Evolutionary conservation across 805 yeast genomes (phyloP).

Genomic region (Candida krabiensis): DNA sequence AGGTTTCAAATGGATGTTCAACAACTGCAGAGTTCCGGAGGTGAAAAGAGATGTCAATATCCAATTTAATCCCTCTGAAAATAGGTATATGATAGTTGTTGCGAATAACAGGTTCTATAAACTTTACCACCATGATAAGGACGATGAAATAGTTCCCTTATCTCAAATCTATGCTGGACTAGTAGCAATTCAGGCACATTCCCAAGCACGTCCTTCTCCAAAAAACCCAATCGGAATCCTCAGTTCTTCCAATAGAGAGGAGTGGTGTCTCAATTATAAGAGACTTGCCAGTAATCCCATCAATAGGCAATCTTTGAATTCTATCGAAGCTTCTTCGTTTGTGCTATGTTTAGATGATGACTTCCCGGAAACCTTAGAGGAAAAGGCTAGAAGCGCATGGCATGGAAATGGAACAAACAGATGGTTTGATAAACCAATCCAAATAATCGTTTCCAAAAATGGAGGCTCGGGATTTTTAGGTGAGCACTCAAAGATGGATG

Average conservation of each 20-base stretch:
- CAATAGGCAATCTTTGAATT: constrained; percentile 59
- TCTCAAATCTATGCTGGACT: constrained; percentile 59
- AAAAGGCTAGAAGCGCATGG: constrained; percentile 85
- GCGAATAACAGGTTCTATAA: constrained; percentile 81
- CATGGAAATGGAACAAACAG: constrained; percentile 94
- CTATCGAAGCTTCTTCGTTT: constrained; percentile 77
- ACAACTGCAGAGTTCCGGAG: constrained; percentile 80
- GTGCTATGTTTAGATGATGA: constrained; percentile 76
- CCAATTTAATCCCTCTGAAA: constrained; percentile 40
- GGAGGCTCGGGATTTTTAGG: constrained; percentile 92
- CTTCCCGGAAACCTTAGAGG: constrained; percentile 73
- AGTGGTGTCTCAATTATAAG: constrained; percentile 63
- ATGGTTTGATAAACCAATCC: constrained; percentile 88
- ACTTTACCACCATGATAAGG: constrained; percentile 55
- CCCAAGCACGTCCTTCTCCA: constrained; percentile 33
- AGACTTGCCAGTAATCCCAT: constrained; percentile 59
- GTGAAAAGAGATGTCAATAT: constrained; percentile 62
- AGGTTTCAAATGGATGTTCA: constrained; percentile 87
- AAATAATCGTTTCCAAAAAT: constrained; percentile 76
- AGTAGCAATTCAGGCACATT: constrained; percentile 46
- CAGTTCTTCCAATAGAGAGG: constrained; percentile 83
- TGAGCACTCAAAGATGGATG: constrained; percentile 98
- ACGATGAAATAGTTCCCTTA: constrained; percentile 45
- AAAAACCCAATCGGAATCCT: constrained; percentile 72
- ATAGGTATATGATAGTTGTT: constrained; percentile 71